phyloP scores from a whole-genome alignment of 805 yeast genomes.

The Wickerhamiella nectarea region DNA sequence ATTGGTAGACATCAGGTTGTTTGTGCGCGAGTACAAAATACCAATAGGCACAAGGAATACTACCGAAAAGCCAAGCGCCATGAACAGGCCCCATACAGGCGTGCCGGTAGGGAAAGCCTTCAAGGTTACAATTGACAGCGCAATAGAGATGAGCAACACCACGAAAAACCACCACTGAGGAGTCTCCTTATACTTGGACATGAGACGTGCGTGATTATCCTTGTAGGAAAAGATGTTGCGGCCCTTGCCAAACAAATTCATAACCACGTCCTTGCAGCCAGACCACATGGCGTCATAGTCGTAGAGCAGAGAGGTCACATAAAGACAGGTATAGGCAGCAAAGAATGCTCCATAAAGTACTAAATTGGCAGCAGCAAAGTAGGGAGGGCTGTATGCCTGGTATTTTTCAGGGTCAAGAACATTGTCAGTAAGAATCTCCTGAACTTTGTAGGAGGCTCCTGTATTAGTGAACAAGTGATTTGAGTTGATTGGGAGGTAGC shows the following conservation, averaged over 20 bases:
- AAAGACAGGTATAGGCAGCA: slow-evolving; percentile 39
- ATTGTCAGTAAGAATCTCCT: slow-evolving; percentile 31
- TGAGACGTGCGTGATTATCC: slow-evolving; percentile 39
- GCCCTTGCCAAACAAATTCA: slow-evolving; percentile 5
- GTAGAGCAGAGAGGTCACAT: slow-evolving; percentile 33
- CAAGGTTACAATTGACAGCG: slow-evolving; percentile 10
- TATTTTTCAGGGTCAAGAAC: slow-evolving; percentile 34
- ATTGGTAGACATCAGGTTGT: slow-evolving; percentile 41
- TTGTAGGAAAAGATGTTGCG: slow-evolving; percentile 16
- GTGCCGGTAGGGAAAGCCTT: slow-evolving; percentile 7
- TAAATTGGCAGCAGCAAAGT: slow-evolving; percentile 41
- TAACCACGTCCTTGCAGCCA: slow-evolving; percentile 19
- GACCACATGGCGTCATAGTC: slow-evolving; percentile 28
- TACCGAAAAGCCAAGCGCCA: slow-evolving; percentile 41
- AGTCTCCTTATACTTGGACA: slow-evolving; percentile 37
- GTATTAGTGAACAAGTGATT: slow-evolving; percentile 38
- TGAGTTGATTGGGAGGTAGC: slow-evolving; percentile 32
- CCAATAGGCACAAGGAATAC: slow-evolving; percentile 52
- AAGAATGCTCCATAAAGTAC: slow-evolving; percentile 39
- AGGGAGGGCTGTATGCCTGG: slow-evolving; percentile 41
- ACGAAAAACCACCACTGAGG: slow-evolving; percentile 39
- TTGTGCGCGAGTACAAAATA: slow-evolving; percentile 48
- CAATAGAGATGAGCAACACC: slow-evolving; percentile 30
- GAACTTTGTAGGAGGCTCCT: slow-evolving; percentile 35
- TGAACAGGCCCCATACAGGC: slow-evolving; percentile 33